A percentile compares a stretch with the other conserved stretches of the same genome.
These are phyloP conservation scores for Polytrichum formosum DNA, from an alignment of 225 moss, liverwort and hornwort species.

Conservation along the genomic window DNA sequence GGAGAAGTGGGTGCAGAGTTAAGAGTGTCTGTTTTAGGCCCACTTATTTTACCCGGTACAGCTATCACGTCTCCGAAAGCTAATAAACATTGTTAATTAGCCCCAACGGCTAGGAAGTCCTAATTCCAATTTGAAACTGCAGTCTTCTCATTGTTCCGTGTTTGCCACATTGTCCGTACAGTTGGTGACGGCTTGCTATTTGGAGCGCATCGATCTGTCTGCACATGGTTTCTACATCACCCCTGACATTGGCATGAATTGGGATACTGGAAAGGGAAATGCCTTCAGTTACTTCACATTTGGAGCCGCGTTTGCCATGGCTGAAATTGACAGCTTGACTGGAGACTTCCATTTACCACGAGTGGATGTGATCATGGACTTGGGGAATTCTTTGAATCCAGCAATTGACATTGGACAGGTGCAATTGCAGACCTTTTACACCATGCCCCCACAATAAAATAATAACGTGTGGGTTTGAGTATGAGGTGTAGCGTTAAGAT, in stretches of 20 bases:
- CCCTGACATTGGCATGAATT: constrained; percentile 89
- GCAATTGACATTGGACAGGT: constrained; percentile 93
- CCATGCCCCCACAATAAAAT: too few species aligned
- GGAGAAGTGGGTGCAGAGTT: too few species aligned
- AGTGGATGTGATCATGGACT: constrained; percentile 92
- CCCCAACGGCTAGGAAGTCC: too few species aligned
- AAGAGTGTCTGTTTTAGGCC: too few species aligned
- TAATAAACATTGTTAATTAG: too few species aligned
- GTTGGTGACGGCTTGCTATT: constrained; percentile 70
- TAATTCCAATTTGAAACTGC: too few species aligned
- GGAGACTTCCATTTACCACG: constrained; percentile 86
- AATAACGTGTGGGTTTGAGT: too few species aligned
- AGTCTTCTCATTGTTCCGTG: too few species aligned
- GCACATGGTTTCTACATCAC: constrained; percentile 97
- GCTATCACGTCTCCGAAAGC: too few species aligned
- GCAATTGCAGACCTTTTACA: too few species aligned
- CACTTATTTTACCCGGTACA: too few species aligned
- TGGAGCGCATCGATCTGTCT: constrained; percentile 81
- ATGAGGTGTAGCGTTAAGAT: too few species aligned
- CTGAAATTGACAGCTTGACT: constrained; percentile 76
- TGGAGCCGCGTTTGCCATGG: constrained; percentile 81
- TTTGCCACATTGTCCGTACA: constrained; percentile 11
- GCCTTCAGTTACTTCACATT: constrained; percentile 88
- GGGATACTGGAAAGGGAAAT: constrained; percentile 69
- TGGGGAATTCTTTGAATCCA: constrained; percentile 88